phyloP scores from a whole-genome alignment of 768 basidiomycete species.

The Lactifluus pinguis region DNA sequence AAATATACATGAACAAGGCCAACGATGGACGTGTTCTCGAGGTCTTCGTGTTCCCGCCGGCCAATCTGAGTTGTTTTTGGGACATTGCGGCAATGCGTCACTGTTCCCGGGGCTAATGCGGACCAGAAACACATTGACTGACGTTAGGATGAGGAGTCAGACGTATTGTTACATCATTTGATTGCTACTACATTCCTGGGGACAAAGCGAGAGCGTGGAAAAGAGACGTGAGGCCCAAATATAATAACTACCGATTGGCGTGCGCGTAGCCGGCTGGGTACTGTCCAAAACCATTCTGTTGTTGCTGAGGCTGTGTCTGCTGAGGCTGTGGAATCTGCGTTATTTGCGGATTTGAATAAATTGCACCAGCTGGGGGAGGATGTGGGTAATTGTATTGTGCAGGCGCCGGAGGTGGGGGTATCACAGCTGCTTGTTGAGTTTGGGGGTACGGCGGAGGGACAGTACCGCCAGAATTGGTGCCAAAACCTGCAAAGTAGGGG shows the following conservation, averaged over 20 bases:
- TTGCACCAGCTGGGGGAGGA: conserved; percentile 37
- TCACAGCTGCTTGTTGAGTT: conserved; percentile 50
- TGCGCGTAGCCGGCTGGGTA: conserved; percentile 20
- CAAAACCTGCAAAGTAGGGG: conserved; percentile 65
- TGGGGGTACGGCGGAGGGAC: conserved; percentile 27
- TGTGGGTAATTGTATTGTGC: conserved; percentile 53
- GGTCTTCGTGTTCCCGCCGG: no score
- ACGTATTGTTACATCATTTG: conserved; percentile 2
- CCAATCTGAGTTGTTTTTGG: no score
- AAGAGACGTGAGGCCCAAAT: background rate
- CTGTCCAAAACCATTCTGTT: conserved; percentile 19
- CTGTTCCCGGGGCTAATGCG: background rate
- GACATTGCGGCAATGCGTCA: background rate
- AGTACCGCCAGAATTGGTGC: conserved; percentile 34
- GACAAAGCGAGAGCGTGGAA: background rate
- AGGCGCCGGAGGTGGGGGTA: conserved; percentile 25
- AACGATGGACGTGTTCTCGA: no score
- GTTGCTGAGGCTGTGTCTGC: conserved; percentile 19
- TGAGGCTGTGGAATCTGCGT: conserved; percentile 30
- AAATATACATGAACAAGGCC: no score
- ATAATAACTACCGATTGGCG: conserved; percentile 8
- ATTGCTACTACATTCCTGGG: background rate
- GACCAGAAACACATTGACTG: background rate
- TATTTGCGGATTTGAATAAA: conserved; percentile 15
- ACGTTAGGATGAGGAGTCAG: background rate